Percentiles rank a stretch among this genome's conserved stretches.
Evolutionary conservation across 371 early-diverging fungal genomes (phyloP).

Genomic region (Modicella reniformis): DNA sequence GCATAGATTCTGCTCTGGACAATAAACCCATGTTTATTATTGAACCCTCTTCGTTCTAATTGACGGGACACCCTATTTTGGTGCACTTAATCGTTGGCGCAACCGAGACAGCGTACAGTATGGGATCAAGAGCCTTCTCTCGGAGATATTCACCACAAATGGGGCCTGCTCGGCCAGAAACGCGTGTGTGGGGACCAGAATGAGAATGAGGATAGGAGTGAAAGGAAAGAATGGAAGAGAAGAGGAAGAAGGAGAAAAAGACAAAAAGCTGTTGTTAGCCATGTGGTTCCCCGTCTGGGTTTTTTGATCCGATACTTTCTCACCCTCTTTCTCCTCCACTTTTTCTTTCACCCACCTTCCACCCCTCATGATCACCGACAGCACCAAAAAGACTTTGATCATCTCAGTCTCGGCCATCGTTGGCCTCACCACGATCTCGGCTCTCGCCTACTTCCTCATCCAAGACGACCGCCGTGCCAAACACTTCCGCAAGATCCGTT

Average conservation of each 20-base stretch:
- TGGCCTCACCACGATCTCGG: slow-evolving; percentile 36
- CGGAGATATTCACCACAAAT: too few species aligned
- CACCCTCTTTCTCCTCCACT: not conserved
- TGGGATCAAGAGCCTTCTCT: not conserved
- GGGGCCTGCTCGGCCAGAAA: too few species aligned
- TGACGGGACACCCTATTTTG: too few species aligned
- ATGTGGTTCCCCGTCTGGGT: too few species aligned
- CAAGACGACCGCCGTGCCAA: slow-evolving; percentile 50
- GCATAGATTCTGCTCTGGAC: not conserved
- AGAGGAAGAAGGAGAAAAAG: too few species aligned
- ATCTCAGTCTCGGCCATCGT: slow-evolving; percentile 42
- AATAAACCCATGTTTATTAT: not conserved
- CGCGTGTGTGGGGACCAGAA: too few species aligned
- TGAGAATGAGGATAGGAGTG: too few species aligned
- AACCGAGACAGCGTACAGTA: not conserved
- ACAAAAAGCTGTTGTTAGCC: too few species aligned
- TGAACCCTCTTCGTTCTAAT: not conserved
- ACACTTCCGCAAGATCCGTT: slow-evolving; percentile 33
- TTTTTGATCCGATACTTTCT: too few species aligned
- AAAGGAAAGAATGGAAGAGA: too few species aligned
- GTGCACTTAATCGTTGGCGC: too few species aligned
- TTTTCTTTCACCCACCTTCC: not conserved
- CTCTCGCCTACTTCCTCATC: slow-evolving; percentile 44
- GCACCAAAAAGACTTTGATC: slow-evolving; percentile 40
- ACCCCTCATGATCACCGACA: slow-evolving; percentile 1